phyloP scores from a whole-genome alignment of 345 rosid species.

The Euphorbia tirucalli region DNA sequence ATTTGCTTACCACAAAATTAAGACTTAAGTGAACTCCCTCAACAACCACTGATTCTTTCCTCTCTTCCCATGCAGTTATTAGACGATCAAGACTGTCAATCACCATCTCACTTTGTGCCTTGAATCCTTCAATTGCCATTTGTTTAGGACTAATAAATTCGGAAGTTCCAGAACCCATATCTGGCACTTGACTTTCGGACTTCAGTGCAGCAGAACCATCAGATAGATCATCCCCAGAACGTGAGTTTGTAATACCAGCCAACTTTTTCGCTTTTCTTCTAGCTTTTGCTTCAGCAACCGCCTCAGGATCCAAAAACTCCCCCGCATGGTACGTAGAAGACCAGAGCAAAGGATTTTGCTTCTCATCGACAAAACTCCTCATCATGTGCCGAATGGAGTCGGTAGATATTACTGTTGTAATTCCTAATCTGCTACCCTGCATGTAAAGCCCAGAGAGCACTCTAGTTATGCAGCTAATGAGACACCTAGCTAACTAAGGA shows the following conservation, averaged over 20 bases:
- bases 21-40: conserved; percentile 99
- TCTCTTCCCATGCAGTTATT: conserved; percentile 93
- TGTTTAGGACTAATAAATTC: conserved; percentile 70
- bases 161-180: conserved; percentile 34
- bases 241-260: conserved; percentile 46
- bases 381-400: conserved; percentile 98
- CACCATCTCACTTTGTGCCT: conserved; percentile 99
- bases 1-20: conserved; percentile 82
- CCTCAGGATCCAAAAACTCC: conserved; percentile 81
- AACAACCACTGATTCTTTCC: conserved; percentile 94
- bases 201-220: conserved; percentile 44
- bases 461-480: not conserved
- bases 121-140: conserved; percentile 96
- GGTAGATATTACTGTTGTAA: conserved; percentile 92
- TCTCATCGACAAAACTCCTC: conserved; percentile 95
- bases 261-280: conserved; percentile 62
- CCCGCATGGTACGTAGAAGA: conserved; percentile 99
- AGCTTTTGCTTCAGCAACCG: conserved; percentile 92
- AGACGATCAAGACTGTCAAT: conserved; percentile 98
- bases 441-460: not conserved
- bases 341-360: conserved; percentile 90
- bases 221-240: conserved; percentile 40
- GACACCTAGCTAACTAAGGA: not conserved
- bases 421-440: conserved; percentile 80
- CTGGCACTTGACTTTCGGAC: conserved; percentile 36